Conservation (phyloP, 352 stramenopile genomes). For the Globisporangium alternatum region DNA sequence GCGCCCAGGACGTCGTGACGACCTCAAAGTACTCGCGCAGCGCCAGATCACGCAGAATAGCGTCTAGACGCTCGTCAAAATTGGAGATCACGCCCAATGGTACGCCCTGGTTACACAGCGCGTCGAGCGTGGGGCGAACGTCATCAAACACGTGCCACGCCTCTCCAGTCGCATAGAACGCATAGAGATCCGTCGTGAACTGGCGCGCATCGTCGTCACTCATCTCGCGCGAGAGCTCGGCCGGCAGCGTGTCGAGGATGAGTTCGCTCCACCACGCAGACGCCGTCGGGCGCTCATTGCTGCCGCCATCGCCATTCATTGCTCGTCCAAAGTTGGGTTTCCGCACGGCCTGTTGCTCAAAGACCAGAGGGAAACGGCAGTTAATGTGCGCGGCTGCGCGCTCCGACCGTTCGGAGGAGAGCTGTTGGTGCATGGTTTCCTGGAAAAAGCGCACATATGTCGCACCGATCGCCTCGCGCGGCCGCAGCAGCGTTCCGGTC, state of each 20-base stretch:
- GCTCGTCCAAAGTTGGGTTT: constrained; percentile 52
- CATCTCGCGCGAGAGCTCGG: constrained; percentile 19
- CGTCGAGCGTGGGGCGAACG: constrained; percentile 35
- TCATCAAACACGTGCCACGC: constrained; percentile 70
- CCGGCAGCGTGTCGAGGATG: constrained; percentile 41
- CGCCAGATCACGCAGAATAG: constrained; percentile 37
- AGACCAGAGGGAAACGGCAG: constrained; percentile 38
- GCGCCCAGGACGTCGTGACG: constrained; percentile 57
- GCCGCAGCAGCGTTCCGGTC: constrained; percentile 66
- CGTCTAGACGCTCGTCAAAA: constrained; percentile 68
- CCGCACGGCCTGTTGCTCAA: constrained; percentile 21
- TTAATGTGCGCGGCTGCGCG: constrained; percentile 25
- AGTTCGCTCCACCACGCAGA: constrained; percentile 59
- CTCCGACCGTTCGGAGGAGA: constrained; percentile 23
- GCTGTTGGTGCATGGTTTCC: constrained; percentile 19
- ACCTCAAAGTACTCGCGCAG: constrained; percentile 50
- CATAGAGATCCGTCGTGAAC: constrained; percentile 52
- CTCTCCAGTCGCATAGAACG: constrained; percentile 38
- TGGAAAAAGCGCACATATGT: constrained; percentile 58
- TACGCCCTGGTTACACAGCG: constrained; percentile 22
- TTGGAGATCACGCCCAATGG: constrained; percentile 71
- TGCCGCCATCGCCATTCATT: not conserved
- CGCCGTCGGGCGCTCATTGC: constrained; percentile 17
- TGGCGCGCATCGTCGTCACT: constrained; percentile 17
- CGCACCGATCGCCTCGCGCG: constrained; percentile 33